phyloP scores from a whole-genome alignment of 2,329 filamentous ascomycete species.

The Epichloe gansuensis region DNA sequence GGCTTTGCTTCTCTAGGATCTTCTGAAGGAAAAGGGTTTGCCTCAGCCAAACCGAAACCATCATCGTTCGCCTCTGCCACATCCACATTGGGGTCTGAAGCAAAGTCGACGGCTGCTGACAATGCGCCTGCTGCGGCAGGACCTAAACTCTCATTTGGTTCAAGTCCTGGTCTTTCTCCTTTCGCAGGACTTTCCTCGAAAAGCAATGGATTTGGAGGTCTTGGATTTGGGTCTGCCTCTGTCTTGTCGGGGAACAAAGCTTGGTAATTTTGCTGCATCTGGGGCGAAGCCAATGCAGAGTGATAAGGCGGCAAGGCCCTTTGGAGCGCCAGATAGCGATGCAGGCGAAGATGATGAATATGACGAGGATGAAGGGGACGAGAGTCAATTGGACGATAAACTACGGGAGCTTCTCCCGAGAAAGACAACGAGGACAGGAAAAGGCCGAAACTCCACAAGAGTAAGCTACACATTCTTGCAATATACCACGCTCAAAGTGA shows the following conservation, averaged over 20 bases:
- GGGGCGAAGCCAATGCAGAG: slow-evolving; percentile 35
- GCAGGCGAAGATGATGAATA: slow-evolving; percentile 33
- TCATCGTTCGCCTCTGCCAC: slow-evolving; percentile 19
- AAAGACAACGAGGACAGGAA: slow-evolving; percentile 52
- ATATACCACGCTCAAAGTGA: neutral
- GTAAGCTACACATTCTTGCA: slow-evolving; percentile 35
- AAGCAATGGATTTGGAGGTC: slow-evolving; percentile 36
- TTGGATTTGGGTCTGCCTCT: slow-evolving; percentile 24
- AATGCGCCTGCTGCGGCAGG: slow-evolving; percentile 17
- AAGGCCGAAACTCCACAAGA: slow-evolving; percentile 54
- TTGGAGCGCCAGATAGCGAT: slow-evolving; percentile 64
- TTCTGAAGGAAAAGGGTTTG: slow-evolving; percentile 38
- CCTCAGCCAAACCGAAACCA: slow-evolving; percentile 25
- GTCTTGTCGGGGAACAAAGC: slow-evolving; percentile 28
- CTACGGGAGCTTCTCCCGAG: slow-evolving; percentile 34
- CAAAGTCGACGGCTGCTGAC: neutral
- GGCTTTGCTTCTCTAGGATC: slow-evolving; percentile 48
- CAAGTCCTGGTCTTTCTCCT: slow-evolving; percentile 29
- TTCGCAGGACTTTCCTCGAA: slow-evolving; percentile 32
- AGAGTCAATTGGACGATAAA: slow-evolving; percentile 32
- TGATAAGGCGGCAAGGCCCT: slow-evolving; percentile 56
- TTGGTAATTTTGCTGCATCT: slow-evolving; percentile 57
- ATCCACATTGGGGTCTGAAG: slow-evolving; percentile 7
- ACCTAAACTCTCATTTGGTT: slow-evolving; percentile 39
- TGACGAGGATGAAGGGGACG: slow-evolving; percentile 26